Conservation (phyloP, 1,139 yeast genomes). For the Geotrichum candidum region DNA sequence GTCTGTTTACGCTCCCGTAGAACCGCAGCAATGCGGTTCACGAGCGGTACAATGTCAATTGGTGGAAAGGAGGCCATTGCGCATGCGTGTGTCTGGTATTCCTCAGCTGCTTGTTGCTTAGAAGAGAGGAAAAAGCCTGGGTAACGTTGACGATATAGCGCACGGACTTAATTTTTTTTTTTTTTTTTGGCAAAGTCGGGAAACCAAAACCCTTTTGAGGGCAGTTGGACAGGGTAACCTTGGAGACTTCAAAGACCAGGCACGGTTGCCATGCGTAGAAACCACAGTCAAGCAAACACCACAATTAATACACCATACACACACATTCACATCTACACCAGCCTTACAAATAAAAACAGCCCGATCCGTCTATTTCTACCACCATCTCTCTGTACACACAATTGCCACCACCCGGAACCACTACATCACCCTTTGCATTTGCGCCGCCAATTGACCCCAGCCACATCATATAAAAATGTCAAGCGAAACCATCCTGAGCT, state of each 20-base stretch:
- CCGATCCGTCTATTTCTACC: no score
- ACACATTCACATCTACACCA: not conserved
- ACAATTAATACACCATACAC: no score
- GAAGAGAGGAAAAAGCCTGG: not conserved
- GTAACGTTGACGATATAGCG: not conserved
- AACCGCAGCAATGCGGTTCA: conserved; percentile 51
- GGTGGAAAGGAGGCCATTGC: conserved; percentile 49
- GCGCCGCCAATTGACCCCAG: not conserved
- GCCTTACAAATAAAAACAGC: not conserved
- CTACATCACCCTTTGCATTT: not conserved
- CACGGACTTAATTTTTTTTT: not conserved
- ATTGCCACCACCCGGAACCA: not conserved
- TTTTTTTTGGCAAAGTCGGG: no score
- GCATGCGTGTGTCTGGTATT: not conserved
- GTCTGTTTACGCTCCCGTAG: conserved; percentile 53
- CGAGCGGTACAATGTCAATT: conserved; percentile 44
- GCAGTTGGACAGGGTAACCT: not conserved
- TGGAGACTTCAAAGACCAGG: not conserved
- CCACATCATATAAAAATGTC: conserved; percentile 6
- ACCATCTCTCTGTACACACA: no score
- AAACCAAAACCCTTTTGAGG: not conserved
- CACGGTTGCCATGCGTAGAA: not conserved
- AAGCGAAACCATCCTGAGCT: conserved; percentile 36
- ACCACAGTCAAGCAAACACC: no score
- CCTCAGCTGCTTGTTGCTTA: not conserved